Percentiles rank a stretch among this genome's conserved stretches.
Conservation (phyloP, 1,284 basidiomycete genomes). For the Entoloma clypeatum region DNA sequence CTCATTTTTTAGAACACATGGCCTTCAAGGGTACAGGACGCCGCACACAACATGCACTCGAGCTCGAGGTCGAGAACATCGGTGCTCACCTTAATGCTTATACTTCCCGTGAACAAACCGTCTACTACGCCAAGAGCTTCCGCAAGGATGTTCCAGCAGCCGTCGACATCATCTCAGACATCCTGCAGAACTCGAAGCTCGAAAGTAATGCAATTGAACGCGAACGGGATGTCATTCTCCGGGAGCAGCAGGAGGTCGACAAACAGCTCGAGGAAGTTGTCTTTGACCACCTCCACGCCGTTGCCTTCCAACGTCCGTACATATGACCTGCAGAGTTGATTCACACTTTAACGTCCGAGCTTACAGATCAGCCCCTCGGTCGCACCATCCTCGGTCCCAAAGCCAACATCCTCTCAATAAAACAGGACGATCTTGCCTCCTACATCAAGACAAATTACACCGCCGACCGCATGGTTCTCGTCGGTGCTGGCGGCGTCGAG, state of each 20-base stretch:
- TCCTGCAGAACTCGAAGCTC: conserved; percentile 96
- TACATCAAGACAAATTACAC: conserved; percentile 99
- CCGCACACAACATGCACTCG: conserved; percentile 88
- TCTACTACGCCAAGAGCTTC: conserved; percentile 99
- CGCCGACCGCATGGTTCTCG: conserved; percentile 97
- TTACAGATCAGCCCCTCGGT: conserved; percentile 84
- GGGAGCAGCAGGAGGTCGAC: conserved; percentile 99
- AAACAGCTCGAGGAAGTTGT: conserved; percentile 99
- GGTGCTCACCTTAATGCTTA: conserved; percentile 98
- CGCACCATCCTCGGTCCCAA: conserved; percentile 98
- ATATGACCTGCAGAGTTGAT: conserved; percentile 1
- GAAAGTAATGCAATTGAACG: conserved; percentile 88
- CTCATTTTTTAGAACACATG: conserved; percentile 99
- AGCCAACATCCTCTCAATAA: conserved; percentile 95
- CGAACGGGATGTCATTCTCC: conserved; percentile 94
- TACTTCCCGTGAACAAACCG: conserved; percentile 98
- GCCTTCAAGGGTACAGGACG: conserved; percentile 93
- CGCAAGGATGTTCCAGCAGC: conserved; percentile 89
- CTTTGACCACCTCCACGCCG: conserved; percentile 95
- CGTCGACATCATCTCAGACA: conserved; percentile 98
- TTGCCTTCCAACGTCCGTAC: conserved; percentile 87
- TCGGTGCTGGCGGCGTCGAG: conserved; percentile 94
- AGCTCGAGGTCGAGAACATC: conserved; percentile 97
- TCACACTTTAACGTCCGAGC: too few relatives aligned
- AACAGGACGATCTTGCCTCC: conserved; percentile 81